phyloP scores from a whole-genome alignment of 495 filamentous ascomycete species.

The Talaromyces wortmannii region DNA sequence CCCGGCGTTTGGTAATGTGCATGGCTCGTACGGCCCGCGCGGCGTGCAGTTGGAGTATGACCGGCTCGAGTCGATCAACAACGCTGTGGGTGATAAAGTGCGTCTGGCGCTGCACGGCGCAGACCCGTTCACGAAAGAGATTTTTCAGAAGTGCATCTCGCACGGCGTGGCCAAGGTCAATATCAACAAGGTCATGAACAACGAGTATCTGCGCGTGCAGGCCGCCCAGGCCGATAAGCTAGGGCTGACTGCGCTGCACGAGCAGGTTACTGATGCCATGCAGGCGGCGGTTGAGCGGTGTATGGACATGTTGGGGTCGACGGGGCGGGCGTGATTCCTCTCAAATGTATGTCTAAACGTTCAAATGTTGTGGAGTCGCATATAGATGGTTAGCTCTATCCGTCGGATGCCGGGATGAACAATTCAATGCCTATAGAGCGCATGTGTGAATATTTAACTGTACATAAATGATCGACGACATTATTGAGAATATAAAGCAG shows the following conservation, averaged over 20 bases:
- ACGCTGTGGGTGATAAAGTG: slow-evolving; percentile 54
- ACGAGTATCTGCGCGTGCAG: slow-evolving; percentile 58
- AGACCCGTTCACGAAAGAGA: slow-evolving; percentile 64
- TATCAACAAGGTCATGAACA: slow-evolving; percentile 78
- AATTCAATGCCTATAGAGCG: too few relatives aligned
- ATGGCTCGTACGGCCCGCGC: slow-evolving; percentile 71
- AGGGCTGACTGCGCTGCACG: slow-evolving; percentile 62
- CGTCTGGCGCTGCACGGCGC: slow-evolving; percentile 72
- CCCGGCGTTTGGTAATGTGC: slow-evolving; percentile 81
- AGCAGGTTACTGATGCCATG: slow-evolving; percentile 66
- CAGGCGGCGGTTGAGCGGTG: slow-evolving; percentile 68
- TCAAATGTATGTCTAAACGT: too few relatives aligned
- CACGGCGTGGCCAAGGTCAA: slow-evolving; percentile 72
- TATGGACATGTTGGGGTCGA: slow-evolving; percentile 64
- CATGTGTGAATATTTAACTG: too few relatives aligned
- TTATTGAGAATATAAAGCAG: too few relatives aligned
- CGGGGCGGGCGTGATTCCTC: slow-evolving; percentile 46
- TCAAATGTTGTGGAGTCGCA: too few relatives aligned
- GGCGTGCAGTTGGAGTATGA: slow-evolving; percentile 72
- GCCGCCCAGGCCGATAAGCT: slow-evolving; percentile 59
- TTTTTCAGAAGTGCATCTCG: slow-evolving; percentile 61
- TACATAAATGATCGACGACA: too few relatives aligned
- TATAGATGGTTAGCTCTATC: too few relatives aligned
- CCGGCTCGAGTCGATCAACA: slow-evolving; percentile 55
- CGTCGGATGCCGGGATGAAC: too few relatives aligned